Evolutionary conservation across 73 alveolate genomes (phyloP).

Genomic region (Paramecium sexaurelia): DNA sequence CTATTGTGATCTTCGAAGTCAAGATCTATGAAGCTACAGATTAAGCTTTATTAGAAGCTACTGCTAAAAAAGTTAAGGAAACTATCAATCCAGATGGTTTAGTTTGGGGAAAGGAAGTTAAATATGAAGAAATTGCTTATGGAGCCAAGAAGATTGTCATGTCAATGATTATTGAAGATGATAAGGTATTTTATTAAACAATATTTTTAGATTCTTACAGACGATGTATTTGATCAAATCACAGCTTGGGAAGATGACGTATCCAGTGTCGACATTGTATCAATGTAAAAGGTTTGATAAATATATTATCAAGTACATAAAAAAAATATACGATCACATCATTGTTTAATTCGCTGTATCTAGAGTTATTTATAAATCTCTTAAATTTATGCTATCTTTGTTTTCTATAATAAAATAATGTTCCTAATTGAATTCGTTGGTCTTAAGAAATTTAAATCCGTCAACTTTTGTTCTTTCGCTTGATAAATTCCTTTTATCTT

Average conservation of each 20-base stretch:
- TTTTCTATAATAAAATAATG: not conserved
- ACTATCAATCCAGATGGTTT: slow-evolving; percentile 66
- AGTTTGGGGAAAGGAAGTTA: slow-evolving; percentile 64
- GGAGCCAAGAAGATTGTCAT: slow-evolving; percentile 59
- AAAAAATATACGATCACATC: not conserved
- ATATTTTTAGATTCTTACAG: slow-evolving; percentile 47
- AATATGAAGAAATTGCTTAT: slow-evolving; percentile 53
- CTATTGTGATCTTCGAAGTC: slow-evolving; percentile 67
- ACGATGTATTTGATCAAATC: slow-evolving; percentile 61
- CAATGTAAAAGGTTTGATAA: slow-evolving; percentile 71
- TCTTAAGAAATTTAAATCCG: not conserved
- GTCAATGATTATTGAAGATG: slow-evolving; percentile 66
- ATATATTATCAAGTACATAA: slow-evolving; percentile 7
- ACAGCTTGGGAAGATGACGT: slow-evolving; percentile 70
- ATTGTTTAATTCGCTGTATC: not conserved
- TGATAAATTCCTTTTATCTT: not conserved
- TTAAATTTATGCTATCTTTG: not conserved
- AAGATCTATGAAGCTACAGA: slow-evolving; percentile 61
- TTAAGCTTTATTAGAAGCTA: not conserved
- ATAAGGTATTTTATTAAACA: not conserved
- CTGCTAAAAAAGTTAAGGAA: slow-evolving; percentile 56
- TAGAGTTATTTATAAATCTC: not conserved
- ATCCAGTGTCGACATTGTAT: slow-evolving; percentile 59
- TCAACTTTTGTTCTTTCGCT: not conserved
- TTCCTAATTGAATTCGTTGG: not conserved